Base-by-base conservation (phyloP, 2,329 filamentous ascomycete genomes). In the Aspergillus neotritici region DNA sequence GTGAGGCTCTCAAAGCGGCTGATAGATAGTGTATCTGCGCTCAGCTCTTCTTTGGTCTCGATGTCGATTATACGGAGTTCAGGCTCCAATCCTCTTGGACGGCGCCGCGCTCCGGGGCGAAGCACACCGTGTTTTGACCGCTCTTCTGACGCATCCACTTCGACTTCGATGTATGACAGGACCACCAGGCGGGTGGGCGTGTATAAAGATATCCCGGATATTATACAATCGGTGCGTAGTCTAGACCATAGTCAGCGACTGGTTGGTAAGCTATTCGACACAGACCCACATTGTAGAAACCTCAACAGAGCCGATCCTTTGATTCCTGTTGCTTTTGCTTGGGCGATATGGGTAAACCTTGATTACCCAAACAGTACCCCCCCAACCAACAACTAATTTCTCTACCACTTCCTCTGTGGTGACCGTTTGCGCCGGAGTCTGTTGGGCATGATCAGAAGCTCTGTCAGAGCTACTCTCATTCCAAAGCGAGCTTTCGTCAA, bases 141-240 rank as follows among this genome's bases (percentile, higher is more conserved):
- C 50, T 62, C 78, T n/a, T 85, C 77, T 8, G 83, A 77, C 11
- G 82, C 75, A 13, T 85, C 78, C 7, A 83, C 75, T 35, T 88
- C 86, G 31, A 83, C 80, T 48, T 83, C 83, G 58, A 89, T 83
- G 69, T 94, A 96, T 61, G 90, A 90, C 70, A 98, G 84, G 58
- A 97, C 85, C 57, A 95, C 79, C 66, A 98, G 77, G 55, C 95
- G 76, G 62, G 81, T 93, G 63, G 88, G 87, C 63, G 89, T 95
- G 81, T 96, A 97, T 68, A 98, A 77, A 52, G 91, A 94, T 67
- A 98, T 85, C 59, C 93, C 93, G 63, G 93, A 95, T 73, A 98
- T 88, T 65, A 95, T 89, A 74, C 93, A 97, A 72, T 98, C 93
- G 69, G 93, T 94, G 60, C 89, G 86, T 68, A 97, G 79, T 68